Conservation (phyloP, 2,329 filamentous ascomycete genomes). For the Helicocarpus griseus region DNA sequence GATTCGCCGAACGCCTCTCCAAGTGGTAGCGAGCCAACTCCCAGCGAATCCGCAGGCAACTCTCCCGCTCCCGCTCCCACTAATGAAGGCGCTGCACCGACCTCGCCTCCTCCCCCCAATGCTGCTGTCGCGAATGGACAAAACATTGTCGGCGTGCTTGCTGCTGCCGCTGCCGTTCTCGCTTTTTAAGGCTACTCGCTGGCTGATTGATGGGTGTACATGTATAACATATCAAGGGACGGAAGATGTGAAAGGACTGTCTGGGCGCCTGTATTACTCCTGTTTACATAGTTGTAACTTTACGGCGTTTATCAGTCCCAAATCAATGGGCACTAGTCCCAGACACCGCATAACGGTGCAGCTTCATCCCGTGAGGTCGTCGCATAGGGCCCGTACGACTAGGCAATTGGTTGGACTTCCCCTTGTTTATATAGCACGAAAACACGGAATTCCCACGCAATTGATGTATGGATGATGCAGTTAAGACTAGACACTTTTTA, state of each 20-base stretch:
- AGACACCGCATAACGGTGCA: too few species aligned
- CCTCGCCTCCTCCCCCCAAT: slow-evolving; percentile 9
- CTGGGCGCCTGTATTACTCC: neutral
- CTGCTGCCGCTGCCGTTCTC: slow-evolving; percentile 13
- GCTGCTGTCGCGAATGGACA: slow-evolving; percentile 11
- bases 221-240: neutral
- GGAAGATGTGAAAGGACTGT: neutral
- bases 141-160: slow-evolving; percentile 11
- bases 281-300: neutral
- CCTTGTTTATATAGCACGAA: too few species aligned
- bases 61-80: neutral
- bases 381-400: too few species aligned
- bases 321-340: too few species aligned
- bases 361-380: too few species aligned
- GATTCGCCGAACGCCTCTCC: slow-evolving; percentile 4
- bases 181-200: slow-evolving; percentile 10
- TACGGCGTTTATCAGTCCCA: too few species aligned
- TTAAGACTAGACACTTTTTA: too few species aligned
- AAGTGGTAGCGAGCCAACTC: slow-evolving; percentile 3
- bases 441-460: too few species aligned
- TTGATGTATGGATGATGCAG: too few species aligned
- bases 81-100: neutral
- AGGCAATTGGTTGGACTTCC: too few species aligned
- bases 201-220: neutral
- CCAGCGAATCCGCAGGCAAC: slow-evolving; percentile 2